Conservation (phyloP, 805 yeast species). For the Candida ponderosae region DNA sequence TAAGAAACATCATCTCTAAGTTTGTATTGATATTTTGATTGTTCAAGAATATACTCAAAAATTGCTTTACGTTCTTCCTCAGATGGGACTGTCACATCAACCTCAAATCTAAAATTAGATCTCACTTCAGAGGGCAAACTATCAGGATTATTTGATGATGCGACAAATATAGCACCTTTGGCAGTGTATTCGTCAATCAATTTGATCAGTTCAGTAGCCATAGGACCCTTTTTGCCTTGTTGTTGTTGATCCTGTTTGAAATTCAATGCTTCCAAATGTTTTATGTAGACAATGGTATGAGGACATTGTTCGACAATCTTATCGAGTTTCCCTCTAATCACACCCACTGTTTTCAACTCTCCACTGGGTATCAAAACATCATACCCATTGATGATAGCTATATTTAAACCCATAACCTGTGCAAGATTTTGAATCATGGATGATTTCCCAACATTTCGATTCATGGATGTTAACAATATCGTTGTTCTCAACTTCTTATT, state of each 20-base stretch:
- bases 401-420: constrained; percentile 53
- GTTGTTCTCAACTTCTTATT: constrained; percentile 46
- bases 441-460: constrained; percentile 75
- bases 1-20: constrained; percentile 45
- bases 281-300: constrained; percentile 47
- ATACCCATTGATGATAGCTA: constrained; percentile 62
- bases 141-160: constrained; percentile 65
- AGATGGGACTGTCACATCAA: constrained; percentile 67
- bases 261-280: constrained; percentile 73
- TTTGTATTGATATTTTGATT: constrained; percentile 13
- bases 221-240: constrained; percentile 25
- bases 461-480: constrained; percentile 57
- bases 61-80: constrained; percentile 67
- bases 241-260: constrained; percentile 56
- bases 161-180: constrained; percentile 43
- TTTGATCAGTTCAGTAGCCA: constrained; percentile 44
- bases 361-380: constrained; percentile 62
- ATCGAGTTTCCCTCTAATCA: constrained; percentile 70
- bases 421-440: constrained; percentile 51
- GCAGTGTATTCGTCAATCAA: constrained; percentile 46
- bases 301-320: constrained; percentile 38
- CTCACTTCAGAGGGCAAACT: constrained; percentile 58
- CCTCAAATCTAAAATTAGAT: constrained; percentile 66
- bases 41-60: constrained; percentile 41
- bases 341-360: constrained; percentile 73